These are phyloP conservation scores for Rosa chinensis DNA, from an alignment of 306 rosid species.

Conservation along the genomic window DNA sequence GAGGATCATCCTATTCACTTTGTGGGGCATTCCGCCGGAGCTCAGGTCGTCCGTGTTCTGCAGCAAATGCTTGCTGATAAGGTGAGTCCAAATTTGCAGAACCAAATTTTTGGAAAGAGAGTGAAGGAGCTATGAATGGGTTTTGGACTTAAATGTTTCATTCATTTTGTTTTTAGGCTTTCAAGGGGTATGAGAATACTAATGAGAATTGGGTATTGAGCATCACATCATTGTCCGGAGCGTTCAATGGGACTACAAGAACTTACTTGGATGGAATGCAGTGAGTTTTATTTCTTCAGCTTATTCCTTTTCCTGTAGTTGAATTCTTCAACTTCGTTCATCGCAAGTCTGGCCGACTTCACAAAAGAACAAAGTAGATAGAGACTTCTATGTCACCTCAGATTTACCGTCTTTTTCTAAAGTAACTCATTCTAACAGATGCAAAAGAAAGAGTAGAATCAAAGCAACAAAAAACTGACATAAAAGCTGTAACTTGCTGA, in stretches of 20 bases:
- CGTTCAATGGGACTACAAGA: constrained; percentile 97
- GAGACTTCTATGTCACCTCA: not conserved
- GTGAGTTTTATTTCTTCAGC: constrained; percentile 53
- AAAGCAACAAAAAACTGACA: not conserved
- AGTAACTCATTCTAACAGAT: not conserved
- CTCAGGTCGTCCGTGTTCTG: constrained; percentile 88
- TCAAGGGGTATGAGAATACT: constrained; percentile 70
- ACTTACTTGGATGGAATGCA: constrained; percentile 91
- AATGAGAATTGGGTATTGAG: constrained; percentile 87
- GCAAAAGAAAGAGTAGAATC: constrained; percentile 2
- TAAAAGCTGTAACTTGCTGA: not conserved
- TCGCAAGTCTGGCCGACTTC: not conserved
- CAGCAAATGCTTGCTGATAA: constrained; percentile 99
- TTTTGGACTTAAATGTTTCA: constrained; percentile 14
- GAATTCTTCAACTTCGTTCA: not conserved
- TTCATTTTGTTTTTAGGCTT: constrained; percentile 51
- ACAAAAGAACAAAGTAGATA: not conserved
- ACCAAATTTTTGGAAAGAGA: not conserved
- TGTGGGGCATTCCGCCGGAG: constrained; percentile 96
- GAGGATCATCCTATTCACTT: constrained; percentile 95
- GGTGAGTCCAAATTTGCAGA: constrained; percentile 42
- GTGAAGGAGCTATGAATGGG: not conserved
- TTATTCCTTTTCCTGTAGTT: not conserved
- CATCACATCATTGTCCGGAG: constrained; percentile 85
- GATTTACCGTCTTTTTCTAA: not conserved